Evolutionary conservation across 2,329 filamentous ascomycete genomes (phyloP), one percentile per base, ranked within the genome.

Genomic region (Elsinoe perseae): DNA sequence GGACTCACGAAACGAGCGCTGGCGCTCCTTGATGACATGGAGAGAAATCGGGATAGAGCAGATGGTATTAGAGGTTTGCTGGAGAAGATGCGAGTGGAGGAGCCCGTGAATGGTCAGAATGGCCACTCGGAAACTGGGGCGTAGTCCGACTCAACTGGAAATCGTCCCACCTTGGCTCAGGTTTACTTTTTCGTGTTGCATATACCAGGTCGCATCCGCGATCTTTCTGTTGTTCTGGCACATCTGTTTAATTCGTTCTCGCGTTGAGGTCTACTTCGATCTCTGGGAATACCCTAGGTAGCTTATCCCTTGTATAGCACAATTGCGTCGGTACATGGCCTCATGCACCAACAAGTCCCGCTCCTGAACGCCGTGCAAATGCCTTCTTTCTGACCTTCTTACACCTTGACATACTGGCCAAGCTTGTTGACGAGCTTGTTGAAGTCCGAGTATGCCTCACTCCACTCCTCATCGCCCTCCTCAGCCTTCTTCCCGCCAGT

Each of bases 361-460:
- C 28, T 52, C 48, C 48, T 32, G 30, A 52, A 52, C 48, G 48
- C 48, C 48, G 25, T 52, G 32, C 48, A 44, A 50, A 52, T 52
- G 48, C 30, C 30, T 14, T 32, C 40, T 10, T 21, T 12, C 23
- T 21, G 8, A 4, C n/a, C 20, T n/a, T 9, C 7, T 21, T 61
- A 77, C 58, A 83, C 74, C 70, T 75, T 79, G 57, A 83, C 77
- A 60, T 73, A 75, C 70, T 78, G 75, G 50, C 71, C 72, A 66
- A 83, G 79, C 74, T 83, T 83, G 62, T 76, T 65, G 40, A 80
- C 80, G 57, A 82, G 64, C 72, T 82, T 83, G 60, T 77, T 73
- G 64, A 85, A 67, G 61, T 82, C 79, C 56, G 73, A 72, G 56
- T 68, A 64, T 30, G 64, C 67, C 16, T 67, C 69, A 57, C 75